Evolutionary conservation across 495 filamentous ascomycete species (phyloP).

Genomic region (Aspergillus carlsbadensis): DNA sequence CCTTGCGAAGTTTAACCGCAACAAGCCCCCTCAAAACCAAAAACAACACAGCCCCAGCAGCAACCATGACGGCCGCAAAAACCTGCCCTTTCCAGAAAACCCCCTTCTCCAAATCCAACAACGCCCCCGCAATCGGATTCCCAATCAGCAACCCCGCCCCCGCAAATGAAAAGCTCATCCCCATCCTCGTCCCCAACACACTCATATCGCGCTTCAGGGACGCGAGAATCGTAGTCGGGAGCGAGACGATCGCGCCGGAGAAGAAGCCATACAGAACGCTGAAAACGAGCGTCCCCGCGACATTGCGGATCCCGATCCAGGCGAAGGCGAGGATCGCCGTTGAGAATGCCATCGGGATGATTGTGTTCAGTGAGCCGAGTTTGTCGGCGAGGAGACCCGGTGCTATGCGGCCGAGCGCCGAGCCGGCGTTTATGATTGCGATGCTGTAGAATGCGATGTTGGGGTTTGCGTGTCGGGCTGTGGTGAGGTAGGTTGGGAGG

Average conservation of each 20-base stretch:
- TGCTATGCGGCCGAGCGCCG: constrained; percentile 25
- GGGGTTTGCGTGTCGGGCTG: constrained; percentile 8
- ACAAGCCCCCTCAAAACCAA: too few relatives aligned
- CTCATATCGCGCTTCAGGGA: constrained; percentile 37
- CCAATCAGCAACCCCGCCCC: constrained; percentile 57
- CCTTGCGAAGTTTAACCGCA: too few relatives aligned
- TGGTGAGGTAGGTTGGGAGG: constrained; percentile 10
- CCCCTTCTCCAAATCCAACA: constrained; percentile 21
- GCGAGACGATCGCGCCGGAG: constrained; percentile 36
- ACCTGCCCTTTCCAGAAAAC: constrained; percentile 6
- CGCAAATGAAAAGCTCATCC: constrained; percentile 53
- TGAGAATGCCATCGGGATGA: constrained; percentile 27
- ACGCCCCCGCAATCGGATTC: constrained; percentile 59
- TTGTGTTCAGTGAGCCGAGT: constrained; percentile 36
- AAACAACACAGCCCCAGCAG: constrained; percentile 4
- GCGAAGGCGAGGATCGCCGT: constrained; percentile 32
- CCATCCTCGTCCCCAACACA: constrained; percentile 59
- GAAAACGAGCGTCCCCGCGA: constrained; percentile 36
- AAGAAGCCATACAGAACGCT: constrained; percentile 41
- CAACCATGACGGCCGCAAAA: constrained; percentile 7
- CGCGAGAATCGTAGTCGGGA: constrained; percentile 31
- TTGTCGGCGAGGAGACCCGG: constrained; percentile 25
- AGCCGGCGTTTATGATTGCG: constrained; percentile 27
- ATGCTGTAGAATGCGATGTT: constrained; percentile 22
- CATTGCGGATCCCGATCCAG: constrained; percentile 35